Conservation (phyloP, 208 protist genomes). For the Novymonas esmeraldas region DNA sequence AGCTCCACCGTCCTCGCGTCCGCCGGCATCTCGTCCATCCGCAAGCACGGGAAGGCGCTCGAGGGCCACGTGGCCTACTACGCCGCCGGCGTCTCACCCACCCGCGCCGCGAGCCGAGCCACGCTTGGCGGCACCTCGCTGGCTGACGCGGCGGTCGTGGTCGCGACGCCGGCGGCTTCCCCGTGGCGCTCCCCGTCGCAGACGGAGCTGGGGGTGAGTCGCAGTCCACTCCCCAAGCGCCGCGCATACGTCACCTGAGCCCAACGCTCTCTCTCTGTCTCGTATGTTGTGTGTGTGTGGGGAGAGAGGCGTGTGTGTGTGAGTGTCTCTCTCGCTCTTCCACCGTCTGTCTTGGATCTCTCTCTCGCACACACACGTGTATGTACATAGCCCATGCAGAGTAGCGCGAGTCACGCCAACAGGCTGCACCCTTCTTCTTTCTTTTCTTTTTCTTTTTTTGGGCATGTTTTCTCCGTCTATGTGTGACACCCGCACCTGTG, state of each 20-base stretch:
- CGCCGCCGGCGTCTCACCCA: slow-evolving; percentile 6
- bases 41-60: slow-evolving; percentile 38
- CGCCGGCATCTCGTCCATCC: slow-evolving; percentile 26
- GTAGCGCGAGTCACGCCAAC: no score
- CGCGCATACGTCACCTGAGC: slow-evolving; percentile 24
- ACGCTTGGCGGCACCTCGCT: neutral
- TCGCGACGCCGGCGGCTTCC: neutral
- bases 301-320: neutral
- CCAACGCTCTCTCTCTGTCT: no score
- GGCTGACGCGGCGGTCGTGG: neutral
- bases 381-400: neutral
- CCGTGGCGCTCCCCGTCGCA: neutral
- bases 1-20: slow-evolving; percentile 40
- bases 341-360: neutral
- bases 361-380: neutral
- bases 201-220: neutral
- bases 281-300: neutral
- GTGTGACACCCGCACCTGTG: no score
- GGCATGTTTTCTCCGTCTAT: no score
- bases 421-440: neutral
- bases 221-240: slow-evolving; percentile 33
- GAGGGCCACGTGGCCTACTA: slow-evolving; percentile 58
- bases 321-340: no score
- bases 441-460: slow-evolving; percentile 5
- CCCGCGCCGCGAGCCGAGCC: slow-evolving; percentile 1